Conservation (phyloP, 768 basidiomycete genomes). For the Udeniomyces megalosporus region DNA sequence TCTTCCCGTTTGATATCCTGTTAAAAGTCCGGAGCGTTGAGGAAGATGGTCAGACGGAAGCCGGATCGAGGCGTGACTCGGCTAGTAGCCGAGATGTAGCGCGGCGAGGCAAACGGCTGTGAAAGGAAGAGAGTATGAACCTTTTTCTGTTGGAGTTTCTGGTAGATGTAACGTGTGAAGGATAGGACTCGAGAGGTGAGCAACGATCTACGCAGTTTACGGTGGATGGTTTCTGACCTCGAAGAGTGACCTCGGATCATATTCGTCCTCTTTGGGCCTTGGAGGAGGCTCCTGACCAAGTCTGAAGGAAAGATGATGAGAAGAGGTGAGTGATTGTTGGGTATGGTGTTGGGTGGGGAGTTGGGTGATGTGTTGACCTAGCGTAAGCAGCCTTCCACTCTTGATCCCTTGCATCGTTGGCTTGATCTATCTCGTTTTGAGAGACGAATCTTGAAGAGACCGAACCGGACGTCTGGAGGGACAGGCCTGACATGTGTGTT, state of each 20-base stretch:
- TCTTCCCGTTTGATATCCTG: slow-evolving; percentile 31
- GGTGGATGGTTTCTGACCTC: slow-evolving; percentile 22
- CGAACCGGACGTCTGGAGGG: slow-evolving; percentile 7
- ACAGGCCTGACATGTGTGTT: slow-evolving; percentile 5
- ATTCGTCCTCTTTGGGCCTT: slow-evolving; percentile 20
- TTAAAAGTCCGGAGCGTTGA: background rate
- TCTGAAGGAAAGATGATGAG: slow-evolving; percentile 15
- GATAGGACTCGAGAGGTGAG: too few relatives aligned
- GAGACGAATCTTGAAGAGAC: slow-evolving; percentile 31
- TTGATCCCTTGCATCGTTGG: slow-evolving; percentile 25
- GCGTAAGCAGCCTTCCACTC: slow-evolving; percentile 34
- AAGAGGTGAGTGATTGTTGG: background rate
- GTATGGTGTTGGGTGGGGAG: background rate
- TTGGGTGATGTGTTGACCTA: background rate
- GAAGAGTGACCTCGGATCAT: slow-evolving; percentile 30
- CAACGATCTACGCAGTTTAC: background rate
- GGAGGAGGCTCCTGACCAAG: slow-evolving; percentile 32
- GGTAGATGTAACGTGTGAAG: background rate
- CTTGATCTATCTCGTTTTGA: slow-evolving; percentile 28
- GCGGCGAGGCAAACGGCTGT: background rate
- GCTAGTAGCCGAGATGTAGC: background rate
- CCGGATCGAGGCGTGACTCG: background rate
- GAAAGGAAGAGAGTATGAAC: slow-evolving; percentile 7
- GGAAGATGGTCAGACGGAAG: background rate
- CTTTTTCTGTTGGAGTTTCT: slow-evolving; percentile 26